Percentiles rank a stretch among this genome's conserved stretches.
These are phyloP conservation scores for Colletotrichum orchidophilum DNA, from an alignment of 2,329 filamentous ascomycete species.

Conservation along the genomic window DNA sequence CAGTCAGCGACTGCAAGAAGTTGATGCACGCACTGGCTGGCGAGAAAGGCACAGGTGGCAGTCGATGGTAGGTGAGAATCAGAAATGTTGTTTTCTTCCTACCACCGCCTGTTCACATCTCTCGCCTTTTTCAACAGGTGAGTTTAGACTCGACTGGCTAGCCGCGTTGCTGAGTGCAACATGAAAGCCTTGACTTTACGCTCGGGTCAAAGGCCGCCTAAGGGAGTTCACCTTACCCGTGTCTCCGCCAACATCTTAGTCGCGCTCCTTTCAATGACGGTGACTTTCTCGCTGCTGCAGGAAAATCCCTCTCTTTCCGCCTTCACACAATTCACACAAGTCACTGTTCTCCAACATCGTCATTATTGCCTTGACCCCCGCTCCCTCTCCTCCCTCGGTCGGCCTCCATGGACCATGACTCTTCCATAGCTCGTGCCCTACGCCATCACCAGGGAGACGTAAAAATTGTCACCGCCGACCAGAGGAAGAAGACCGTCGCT, in stretches of 20 bases:
- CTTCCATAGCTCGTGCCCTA: not conserved
- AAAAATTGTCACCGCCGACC: not conserved
- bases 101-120: not conserved
- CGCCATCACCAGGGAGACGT: slow-evolving; percentile 17
- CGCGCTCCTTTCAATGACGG: not conserved
- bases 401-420: not conserved
- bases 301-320: slow-evolving; percentile 20
- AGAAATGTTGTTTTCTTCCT: not conserved
- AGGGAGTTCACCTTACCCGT: not conserved
- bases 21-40: slow-evolving; percentile 20
- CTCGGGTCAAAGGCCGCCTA: not conserved
- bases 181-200: not conserved
- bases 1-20: slow-evolving; percentile 25
- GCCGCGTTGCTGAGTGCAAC: slow-evolving; percentile 18
- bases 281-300: not conserved
- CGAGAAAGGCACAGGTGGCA: slow-evolving; percentile 25
- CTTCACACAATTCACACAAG: not conserved
- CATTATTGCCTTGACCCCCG: not conserved
- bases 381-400: not conserved
- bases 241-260: slow-evolving; percentile 9
- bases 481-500: slow-evolving; percentile 9
- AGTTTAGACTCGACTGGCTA: not conserved
- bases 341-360: not conserved
- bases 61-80: slow-evolving; percentile 17
- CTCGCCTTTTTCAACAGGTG: not conserved